Evolutionary conservation across 169 alveolate species (phyloP).

Genomic region (Plasmodium vinckei): DNA sequence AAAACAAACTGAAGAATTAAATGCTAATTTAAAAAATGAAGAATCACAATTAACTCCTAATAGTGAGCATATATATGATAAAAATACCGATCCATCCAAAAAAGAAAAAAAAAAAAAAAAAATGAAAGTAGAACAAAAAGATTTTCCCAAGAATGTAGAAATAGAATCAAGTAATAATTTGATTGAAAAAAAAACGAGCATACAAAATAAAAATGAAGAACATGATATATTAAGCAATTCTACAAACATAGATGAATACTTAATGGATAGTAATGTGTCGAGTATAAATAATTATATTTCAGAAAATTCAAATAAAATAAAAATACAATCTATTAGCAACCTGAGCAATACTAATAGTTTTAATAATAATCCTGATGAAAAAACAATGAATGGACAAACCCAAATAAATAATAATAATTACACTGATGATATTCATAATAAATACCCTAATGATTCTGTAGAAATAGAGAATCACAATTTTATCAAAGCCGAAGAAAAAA

Average conservation of each 20-base stretch:
- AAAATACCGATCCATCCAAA: neutral
- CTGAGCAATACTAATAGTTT: neutral
- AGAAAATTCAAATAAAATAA: conserved; percentile 13
- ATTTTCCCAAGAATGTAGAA: neutral
- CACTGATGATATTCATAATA: neutral
- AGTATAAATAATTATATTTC: conserved; percentile 22
- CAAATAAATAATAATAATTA: neutral
- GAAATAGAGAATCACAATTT: neutral
- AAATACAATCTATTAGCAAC: neutral
- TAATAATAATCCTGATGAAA: neutral
- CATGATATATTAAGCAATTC: conserved; percentile 23
- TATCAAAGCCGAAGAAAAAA: neutral
- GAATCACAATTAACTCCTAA: neutral
- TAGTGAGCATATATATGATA: neutral
- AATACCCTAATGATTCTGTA: neutral
- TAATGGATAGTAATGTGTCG: conserved; percentile 40
- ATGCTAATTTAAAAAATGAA: neutral
- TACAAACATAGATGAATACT: conserved; percentile 24
- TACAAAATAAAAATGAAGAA: neutral
- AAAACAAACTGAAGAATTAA: neutral
- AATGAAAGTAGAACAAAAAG: neutral
- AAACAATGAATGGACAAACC: neutral
- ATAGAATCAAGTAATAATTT: neutral
- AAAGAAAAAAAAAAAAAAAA: neutral
- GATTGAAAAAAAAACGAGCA: neutral